These are phyloP conservation scores for Herpetomonas samuelpessoai DNA, from an alignment of 208 protist species.

Conservation along the genomic window DNA sequence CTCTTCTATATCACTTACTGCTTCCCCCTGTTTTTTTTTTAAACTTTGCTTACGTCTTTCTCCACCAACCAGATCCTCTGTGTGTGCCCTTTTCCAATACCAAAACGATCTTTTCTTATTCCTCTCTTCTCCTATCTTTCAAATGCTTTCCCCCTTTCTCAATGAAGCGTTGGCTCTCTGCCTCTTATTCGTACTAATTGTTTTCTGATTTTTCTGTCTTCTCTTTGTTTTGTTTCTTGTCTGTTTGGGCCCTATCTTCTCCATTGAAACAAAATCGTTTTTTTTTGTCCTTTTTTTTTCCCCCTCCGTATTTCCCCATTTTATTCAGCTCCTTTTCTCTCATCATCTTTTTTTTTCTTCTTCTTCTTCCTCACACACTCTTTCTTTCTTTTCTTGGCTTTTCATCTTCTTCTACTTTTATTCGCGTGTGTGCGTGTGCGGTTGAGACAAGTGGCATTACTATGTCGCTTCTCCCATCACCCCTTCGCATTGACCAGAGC, in stretches of 20 bases:
- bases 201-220: background rate
- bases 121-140: background rate
- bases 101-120: background rate
- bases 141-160: background rate
- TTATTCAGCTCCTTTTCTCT: background rate
- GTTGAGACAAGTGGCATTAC: background rate
- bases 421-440: background rate
- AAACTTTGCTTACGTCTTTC: no score
- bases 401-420: background rate
- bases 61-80: background rate
- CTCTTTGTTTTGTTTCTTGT: background rate
- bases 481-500: background rate
- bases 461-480: background rate
- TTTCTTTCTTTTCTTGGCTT: background rate
- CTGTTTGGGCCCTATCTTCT: no score
- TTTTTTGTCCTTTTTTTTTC: conserved; percentile 5
- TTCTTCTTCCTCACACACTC: background rate
- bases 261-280: background rate
- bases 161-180: background rate
- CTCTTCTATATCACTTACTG: no score
- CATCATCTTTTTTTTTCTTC: background rate
- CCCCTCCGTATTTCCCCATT: conserved; percentile 1
- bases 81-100: background rate
- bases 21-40: no score
- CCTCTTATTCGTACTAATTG: background rate